A percentile compares a stretch with the other conserved stretches of the same genome.
Evolutionary conservation across 179 eudicot genomes (phyloP).

Genomic region (Beta corolliflora): DNA sequence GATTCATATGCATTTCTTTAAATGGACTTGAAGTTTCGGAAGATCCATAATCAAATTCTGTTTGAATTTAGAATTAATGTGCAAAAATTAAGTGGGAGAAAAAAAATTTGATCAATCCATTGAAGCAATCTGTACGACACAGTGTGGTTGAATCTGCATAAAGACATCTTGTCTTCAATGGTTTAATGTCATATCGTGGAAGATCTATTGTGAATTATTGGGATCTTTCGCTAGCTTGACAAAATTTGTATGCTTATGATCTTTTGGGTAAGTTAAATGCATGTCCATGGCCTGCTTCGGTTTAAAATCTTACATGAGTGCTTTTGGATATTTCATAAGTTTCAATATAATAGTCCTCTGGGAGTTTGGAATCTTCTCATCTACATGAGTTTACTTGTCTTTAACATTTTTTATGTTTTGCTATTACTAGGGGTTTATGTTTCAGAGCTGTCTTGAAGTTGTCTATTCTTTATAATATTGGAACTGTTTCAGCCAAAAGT

Average conservation of each 20-base stretch:
- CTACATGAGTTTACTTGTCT: background rate
- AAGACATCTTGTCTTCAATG: background rate
- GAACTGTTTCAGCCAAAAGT: background rate
- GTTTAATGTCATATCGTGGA: background rate
- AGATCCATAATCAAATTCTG: background rate
- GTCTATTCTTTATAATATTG: background rate
- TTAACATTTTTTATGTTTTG: background rate
- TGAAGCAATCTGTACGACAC: background rate
- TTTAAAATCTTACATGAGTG: background rate
- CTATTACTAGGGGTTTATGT: too few species aligned
- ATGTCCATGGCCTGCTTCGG: background rate
- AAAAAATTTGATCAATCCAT: background rate
- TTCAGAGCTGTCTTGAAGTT: background rate
- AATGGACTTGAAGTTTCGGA: background rate
- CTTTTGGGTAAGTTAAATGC: background rate
- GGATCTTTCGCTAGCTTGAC: background rate
- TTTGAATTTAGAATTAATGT: background rate
- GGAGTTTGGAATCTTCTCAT: background rate
- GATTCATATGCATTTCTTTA: background rate
- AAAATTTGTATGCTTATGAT: background rate
- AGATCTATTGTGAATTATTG: background rate
- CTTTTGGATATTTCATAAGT: background rate
- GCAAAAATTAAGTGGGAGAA: background rate
- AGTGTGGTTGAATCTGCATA: background rate
- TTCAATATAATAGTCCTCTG: background rate